Percentiles rank a stretch among this genome's conserved stretches.
Conservation (phyloP, 78 protist genomes). For the Dictyostelium intermedium region DNA sequence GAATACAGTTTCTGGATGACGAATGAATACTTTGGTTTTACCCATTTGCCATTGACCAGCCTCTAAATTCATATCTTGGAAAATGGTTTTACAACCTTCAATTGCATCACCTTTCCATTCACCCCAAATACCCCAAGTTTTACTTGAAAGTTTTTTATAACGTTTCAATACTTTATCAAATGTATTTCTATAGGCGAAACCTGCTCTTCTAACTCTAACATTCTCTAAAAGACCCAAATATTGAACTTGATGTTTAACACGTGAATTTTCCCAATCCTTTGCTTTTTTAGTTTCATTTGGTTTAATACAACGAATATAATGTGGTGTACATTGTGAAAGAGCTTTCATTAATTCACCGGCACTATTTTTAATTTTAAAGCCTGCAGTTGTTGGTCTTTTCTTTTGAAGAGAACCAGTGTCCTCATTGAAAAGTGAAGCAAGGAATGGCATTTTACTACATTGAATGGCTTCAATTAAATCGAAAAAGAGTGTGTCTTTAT, state of each 20-base stretch:
- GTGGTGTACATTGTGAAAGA: constrained; percentile 82
- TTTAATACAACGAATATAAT: constrained; percentile 96
- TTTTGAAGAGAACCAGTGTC: constrained; percentile 56
- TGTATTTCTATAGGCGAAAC: constrained; percentile 93
- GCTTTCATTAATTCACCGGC: constrained; percentile 82
- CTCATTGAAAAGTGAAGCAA: constrained; percentile 58
- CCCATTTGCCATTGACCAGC: constrained; percentile 92
- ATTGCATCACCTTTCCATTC: constrained; percentile 83
- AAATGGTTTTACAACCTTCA: constrained; percentile 67
- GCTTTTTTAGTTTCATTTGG: constrained; percentile 89
- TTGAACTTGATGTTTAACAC: constrained; percentile 88
- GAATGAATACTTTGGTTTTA: constrained; percentile 88
- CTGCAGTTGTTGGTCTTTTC: constrained; percentile 91
- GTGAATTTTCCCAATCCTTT: constrained; percentile 76
- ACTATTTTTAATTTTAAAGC: constrained; percentile 88
- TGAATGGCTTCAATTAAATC: constrained; percentile 79
- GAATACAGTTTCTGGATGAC: constrained; percentile 91
- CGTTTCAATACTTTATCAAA: constrained; percentile 88
- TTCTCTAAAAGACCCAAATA: constrained; percentile 96
- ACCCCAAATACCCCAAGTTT: constrained; percentile 86
- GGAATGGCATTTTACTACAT: constrained; percentile 48
- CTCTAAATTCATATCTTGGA: constrained; percentile 68
- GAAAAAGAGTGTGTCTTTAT: constrained; percentile 90
- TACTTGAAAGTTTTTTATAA: constrained; percentile 83
- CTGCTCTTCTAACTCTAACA: constrained; percentile 96